A percentile compares a stretch with the other conserved stretches of the same genome.
These are phyloP conservation scores for Alternaria incomplexa DNA, from an alignment of 2,329 filamentous ascomycete genomes.

Conservation along the genomic window DNA sequence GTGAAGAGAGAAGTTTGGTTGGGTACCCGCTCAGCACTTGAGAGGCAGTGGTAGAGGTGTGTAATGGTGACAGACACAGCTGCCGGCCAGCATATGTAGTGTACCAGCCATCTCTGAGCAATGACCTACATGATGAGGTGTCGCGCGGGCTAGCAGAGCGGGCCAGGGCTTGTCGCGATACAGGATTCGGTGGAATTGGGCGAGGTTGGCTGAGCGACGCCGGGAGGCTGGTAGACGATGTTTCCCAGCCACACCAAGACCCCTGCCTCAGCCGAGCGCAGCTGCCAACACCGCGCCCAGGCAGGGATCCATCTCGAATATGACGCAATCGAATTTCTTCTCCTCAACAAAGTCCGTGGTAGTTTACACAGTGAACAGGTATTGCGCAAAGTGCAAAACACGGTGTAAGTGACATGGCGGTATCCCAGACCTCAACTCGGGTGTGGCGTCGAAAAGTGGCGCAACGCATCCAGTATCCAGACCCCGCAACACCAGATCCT, in stretches of 20 bases:
- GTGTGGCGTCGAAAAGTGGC: background rate
- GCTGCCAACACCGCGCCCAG: constrained; percentile 14
- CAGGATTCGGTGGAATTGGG: constrained; percentile 40
- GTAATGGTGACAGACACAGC: constrained; percentile 27
- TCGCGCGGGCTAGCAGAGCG: constrained; percentile 28
- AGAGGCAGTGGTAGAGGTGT: constrained; percentile 26
- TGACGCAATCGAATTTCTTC: constrained; percentile 10
- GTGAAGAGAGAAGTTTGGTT: constrained; percentile 4
- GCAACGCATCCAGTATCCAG: background rate
- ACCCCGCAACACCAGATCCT: background rate
- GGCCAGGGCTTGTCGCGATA: constrained; percentile 17
- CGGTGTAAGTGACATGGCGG: background rate
- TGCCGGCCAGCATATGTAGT: constrained; percentile 31
- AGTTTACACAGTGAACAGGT: background rate
- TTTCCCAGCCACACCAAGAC: constrained; percentile 34
- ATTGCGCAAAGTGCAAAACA: background rate
- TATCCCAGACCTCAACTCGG: background rate
- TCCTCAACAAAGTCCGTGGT: background rate
- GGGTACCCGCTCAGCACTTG: constrained; percentile 28
- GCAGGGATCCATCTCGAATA: background rate
- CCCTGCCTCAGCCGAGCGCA: constrained; percentile 9
- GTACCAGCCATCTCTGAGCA: constrained; percentile 44
- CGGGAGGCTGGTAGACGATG: constrained; percentile 30
- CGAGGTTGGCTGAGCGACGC: constrained; percentile 41
- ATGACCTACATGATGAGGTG: constrained; percentile 33